Evolutionary conservation across 176 grass and related monocot species (phyloP).

Genomic region (Eragrostis curvula): DNA sequence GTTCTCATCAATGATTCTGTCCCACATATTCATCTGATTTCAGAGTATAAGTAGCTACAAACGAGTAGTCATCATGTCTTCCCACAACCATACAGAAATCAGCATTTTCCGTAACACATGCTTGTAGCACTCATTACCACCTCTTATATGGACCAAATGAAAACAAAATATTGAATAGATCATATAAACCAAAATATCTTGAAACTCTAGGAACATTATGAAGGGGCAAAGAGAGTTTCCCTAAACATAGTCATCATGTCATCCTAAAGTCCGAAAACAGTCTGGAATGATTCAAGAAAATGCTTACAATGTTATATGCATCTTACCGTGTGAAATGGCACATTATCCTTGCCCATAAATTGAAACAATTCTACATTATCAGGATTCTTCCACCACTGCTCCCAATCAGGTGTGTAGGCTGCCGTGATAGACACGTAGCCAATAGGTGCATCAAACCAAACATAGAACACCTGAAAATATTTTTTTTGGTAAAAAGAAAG

Average conservation of each 20-base stretch:
- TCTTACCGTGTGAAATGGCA: conserved; percentile 98
- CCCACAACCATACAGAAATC: too few species aligned
- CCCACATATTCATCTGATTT: too few species aligned
- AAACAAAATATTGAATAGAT: background rate
- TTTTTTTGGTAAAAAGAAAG: background rate
- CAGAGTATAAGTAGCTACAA: too few species aligned
- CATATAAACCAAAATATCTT: background rate
- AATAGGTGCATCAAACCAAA: conserved; percentile 99
- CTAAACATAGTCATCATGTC: background rate
- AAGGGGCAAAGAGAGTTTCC: background rate
- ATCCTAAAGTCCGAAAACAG: conserved; percentile 16
- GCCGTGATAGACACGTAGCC: conserved; percentile 96
- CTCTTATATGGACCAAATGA: background rate
- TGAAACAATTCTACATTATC: conserved; percentile 94
- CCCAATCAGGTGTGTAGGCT: conserved; percentile 96
- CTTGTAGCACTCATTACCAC: too few species aligned
- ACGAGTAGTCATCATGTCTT: too few species aligned
- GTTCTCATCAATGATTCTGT: too few species aligned
- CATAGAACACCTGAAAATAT: conserved; percentile 90
- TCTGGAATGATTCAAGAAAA: conserved; percentile 12
- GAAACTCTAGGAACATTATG: conserved; percentile 4
- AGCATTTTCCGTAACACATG: too few species aligned
- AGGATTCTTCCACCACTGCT: conserved; percentile 99
- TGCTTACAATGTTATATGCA: conserved; percentile 19
- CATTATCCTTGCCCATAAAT: conserved; percentile 99